Base-by-base conservation (phyloP, 805 yeast species). In the Candida pseudoglaebosa region DNA sequence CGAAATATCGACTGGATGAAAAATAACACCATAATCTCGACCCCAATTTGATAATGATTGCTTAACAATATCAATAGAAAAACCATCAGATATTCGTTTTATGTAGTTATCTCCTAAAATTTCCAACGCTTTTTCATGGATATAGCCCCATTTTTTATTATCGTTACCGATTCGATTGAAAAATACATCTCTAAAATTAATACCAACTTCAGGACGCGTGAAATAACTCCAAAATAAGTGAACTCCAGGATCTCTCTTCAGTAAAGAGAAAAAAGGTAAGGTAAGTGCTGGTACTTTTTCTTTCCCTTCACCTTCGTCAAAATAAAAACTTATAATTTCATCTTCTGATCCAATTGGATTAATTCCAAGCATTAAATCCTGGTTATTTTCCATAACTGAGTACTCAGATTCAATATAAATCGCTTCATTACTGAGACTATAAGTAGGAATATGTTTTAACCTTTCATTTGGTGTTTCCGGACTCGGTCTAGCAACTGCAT, bases 291-390 rank as follows among this genome's bases (percentile, higher is more conserved):
- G 35, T 4, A 21, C 13, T 32, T 14, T 10, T 21, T 18, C 13
- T 8, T 32, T 32, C 9, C 12, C 26, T 10, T 7, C 4, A 32
- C 19, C 35, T 8, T 16, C 15, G 16, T n/a, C 18, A 18, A 24
- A 37, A 39, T 45, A 59, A 42, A 60, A 52, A 22, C 51, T 52
- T 40, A 57, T 52, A 9, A 38, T 38, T 22, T 54, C 57, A 4
- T 47, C 41, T 17, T 43, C 50, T 31, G 48, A 41, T 28, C 28
- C 10, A 17, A 24, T 26, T 10, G 45, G 45, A 24, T 51, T 52
- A 30, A 49, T 44, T 24, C 58, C 48, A 7, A 37, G 13, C 12
- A 41, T n/a, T 17, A 29, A 28, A 21, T 22, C 37, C 8, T 29
- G 24, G n/a, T 36, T 29, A 5, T 20, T n/a, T 10, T 36, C 39